These are phyloP conservation scores for Singerocomus rubriflavus DNA, from an alignment of 1,284 basidiomycete species.

Conservation along the genomic window DNA sequence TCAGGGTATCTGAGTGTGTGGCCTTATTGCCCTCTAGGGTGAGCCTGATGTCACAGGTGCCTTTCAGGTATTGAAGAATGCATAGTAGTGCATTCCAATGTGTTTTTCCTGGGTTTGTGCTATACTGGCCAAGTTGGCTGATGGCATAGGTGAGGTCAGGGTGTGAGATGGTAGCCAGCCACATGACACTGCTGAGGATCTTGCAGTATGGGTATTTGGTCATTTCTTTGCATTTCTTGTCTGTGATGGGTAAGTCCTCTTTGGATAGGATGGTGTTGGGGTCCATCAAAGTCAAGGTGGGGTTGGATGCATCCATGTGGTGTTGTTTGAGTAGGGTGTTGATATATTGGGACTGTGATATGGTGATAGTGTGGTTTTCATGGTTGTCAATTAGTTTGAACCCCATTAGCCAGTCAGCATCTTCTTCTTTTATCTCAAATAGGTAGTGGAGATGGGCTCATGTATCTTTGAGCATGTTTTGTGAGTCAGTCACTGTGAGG, in stretches of 20 bases:
- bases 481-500: no score
- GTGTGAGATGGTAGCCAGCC: background rate
- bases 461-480: no score
- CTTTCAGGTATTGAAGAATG: no score
- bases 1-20: no score
- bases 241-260: background rate
- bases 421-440: no score
- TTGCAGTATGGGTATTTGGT: background rate
- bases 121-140: constrained; percentile 5
- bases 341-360: background rate
- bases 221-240: no score
- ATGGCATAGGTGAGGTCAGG: background rate
- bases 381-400: no score
- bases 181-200: background rate
- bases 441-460: no score
- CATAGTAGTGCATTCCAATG: constrained; percentile 1
- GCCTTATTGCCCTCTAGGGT: no score
- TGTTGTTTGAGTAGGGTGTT: background rate
- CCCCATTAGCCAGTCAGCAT: no score
- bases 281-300: background rate
- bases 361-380: background rate
- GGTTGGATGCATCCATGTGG: background rate
- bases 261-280: no score
- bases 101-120: background rate
- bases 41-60: no score